These are phyloP conservation scores for Hypoxylon cercidicola DNA, from an alignment of 495 filamentous ascomycete species.

Conservation along the genomic window DNA sequence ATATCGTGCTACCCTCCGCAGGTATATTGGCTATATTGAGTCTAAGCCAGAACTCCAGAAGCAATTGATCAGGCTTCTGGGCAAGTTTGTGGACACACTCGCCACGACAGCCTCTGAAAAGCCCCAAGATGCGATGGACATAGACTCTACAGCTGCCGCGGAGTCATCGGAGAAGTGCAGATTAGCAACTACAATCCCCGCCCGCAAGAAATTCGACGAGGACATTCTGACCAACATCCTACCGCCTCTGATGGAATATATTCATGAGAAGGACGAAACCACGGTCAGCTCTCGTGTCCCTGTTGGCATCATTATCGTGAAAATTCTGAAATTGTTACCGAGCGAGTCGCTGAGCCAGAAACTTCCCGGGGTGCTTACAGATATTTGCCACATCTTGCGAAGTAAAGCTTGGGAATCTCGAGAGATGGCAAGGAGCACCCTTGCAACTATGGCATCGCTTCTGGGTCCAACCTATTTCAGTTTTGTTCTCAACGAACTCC, in stretches of 20 bases:
- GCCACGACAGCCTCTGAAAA: conserved; percentile 60
- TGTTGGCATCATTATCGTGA: conserved; percentile 85
- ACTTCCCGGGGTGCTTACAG: conserved; percentile 84
- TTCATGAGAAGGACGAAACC: conserved; percentile 93
- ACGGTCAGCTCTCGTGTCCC: conserved; percentile 91
- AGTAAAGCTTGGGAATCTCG: conserved; percentile 88
- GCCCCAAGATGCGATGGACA: conserved; percentile 50
- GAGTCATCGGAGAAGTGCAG: conserved; percentile 42
- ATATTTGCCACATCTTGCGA: conserved; percentile 90
- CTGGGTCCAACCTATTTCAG: conserved; percentile 84
- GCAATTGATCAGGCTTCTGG: conserved; percentile 82
- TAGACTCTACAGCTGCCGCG: conserved; percentile 36
- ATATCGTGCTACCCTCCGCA: conserved; percentile 81
- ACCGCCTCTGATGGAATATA: conserved; percentile 77
- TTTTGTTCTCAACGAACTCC: conserved; percentile 92
- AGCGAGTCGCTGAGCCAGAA: conserved; percentile 72
- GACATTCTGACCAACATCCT: conserved; percentile 81
- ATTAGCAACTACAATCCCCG: conserved; percentile 74
- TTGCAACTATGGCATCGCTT: conserved; percentile 81
- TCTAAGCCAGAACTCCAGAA: conserved; percentile 87
- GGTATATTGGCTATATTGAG: conserved; percentile 81
- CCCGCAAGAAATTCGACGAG: conserved; percentile 72
- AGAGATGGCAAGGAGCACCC: conserved; percentile 88
- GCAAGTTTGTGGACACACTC: conserved; percentile 80
- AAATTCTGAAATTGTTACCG: conserved; percentile 83